Base-by-base conservation (phyloP, 1,139 yeast genomes). In the Debaryomycetaceae sp. region DNA sequence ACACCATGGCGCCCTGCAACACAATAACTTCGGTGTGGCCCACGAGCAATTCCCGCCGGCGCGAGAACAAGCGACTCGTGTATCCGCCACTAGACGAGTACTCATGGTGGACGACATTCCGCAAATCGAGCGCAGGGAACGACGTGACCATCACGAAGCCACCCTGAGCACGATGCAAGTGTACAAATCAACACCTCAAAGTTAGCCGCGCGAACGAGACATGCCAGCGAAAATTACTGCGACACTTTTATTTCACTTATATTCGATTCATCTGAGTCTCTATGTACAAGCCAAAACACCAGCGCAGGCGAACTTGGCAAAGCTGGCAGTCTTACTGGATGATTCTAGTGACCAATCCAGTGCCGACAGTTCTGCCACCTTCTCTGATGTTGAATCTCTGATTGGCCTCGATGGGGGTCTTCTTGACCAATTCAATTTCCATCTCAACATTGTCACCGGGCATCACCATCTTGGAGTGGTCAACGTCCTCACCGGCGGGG, bases 371-470 rank as follows among this genome's bases (percentile, higher is more conserved):
- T 71, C 82, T 85, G 61, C 97, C 97, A 71, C 98, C 97, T 74
- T 91, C 99, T 80, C 99, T 93, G 61, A 91, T 77, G 79, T 91
- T 91, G 83, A 91, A 91, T 69, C 97, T 85, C 73, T 88, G 96
- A 64, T 94, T 94, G 52, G 83, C 81, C 73, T 91, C 98, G 47
- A 93, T 59, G 45, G 97, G 96, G 49, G 94, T 85, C 58, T 95
- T 91, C 70, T 78, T 86, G 46, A 83, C 81, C 58, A 91, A 75
- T 58, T 83, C 85, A 57, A 93, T 86, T 53, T 79, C 81, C 96
- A 93, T 86, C 72, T 93, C 98, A 46, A 88, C 76, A 65, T 91
- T 91, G 75, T 93, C 98, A 71, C 98, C 99, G 44, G 99, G 99
- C 75, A 85, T 76, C 51, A 91, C 86, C 78, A 84, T 89, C 59